Conservation (phyloP, 176 grass and related monocot genomes). For the Avena atlantica region DNA sequence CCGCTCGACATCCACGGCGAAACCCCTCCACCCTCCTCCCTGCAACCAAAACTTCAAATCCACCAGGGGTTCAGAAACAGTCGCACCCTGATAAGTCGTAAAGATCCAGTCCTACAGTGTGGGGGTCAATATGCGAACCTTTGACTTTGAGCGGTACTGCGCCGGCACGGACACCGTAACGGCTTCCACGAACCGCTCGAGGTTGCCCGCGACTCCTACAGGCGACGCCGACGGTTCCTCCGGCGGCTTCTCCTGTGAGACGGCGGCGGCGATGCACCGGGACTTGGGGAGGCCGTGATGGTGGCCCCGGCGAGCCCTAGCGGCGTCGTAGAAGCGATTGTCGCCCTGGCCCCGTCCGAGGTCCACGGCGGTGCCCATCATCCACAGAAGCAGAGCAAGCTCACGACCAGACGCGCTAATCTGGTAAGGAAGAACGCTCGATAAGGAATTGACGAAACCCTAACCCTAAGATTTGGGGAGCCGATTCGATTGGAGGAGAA, state of each 20-base stretch:
- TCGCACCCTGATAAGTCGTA: neutral
- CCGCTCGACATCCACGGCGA: neutral
- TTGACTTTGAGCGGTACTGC: slow-evolving; percentile 38
- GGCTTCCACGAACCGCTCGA: slow-evolving; percentile 48
- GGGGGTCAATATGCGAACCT: slow-evolving; percentile 4
- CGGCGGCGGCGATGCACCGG: neutral
- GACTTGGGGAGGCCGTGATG: slow-evolving; percentile 36
- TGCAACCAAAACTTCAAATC: slow-evolving; percentile 35
- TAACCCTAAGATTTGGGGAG: slow-evolving; percentile 49
- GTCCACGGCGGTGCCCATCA: slow-evolving; percentile 56
- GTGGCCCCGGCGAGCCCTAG: slow-evolving; percentile 36
- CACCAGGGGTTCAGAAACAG: neutral
- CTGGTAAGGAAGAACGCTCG: neutral
- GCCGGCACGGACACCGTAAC: slow-evolving; percentile 48
- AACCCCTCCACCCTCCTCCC: slow-evolving; percentile 33
- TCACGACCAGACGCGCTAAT: slow-evolving; percentile 15
- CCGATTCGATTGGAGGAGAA: slow-evolving; percentile 31
- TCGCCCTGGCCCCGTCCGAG: slow-evolving; percentile 38
- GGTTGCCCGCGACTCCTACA: slow-evolving; percentile 34
- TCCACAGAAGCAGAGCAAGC: neutral
- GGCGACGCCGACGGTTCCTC: neutral
- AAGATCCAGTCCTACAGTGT: neutral
- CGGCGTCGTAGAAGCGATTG: slow-evolving; percentile 42
- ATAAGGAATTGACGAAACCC: slow-evolving; percentile 43
- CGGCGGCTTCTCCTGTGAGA: slow-evolving; percentile 9